Conservation (phyloP, 1,284 basidiomycete genomes). For the Ustilago sp. region DNA sequence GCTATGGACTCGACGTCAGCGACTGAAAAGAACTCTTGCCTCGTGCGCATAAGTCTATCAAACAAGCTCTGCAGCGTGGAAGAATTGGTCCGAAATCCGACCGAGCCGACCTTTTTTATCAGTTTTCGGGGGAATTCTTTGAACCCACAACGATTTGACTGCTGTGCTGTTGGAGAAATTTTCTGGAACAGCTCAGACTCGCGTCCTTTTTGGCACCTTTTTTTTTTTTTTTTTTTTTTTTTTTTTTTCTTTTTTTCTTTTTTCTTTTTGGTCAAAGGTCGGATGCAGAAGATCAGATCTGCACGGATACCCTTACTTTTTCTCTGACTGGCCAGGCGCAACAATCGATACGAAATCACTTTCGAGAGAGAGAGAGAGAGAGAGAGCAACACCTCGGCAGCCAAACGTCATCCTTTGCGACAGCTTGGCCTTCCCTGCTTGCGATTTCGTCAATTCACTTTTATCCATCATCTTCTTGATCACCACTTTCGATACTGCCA, state of each 20-base stretch:
- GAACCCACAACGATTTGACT: neutral
- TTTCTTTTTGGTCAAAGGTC: neutral
- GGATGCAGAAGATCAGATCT: conserved; percentile 8
- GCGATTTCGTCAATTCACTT: neutral
- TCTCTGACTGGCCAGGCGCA: conserved; percentile 3
- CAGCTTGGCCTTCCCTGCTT: neutral
- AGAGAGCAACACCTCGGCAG: conserved; percentile 3
- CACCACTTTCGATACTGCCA: neutral
- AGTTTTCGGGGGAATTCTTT: neutral
- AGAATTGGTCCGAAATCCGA: conserved; percentile 34
- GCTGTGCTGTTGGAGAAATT: neutral
- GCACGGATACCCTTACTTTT: conserved; percentile 21
- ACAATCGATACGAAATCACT: conserved; percentile 41
- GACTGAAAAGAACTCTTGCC: neutral
- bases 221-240: neutral
- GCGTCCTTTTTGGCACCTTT: neutral
- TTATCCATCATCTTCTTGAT: conserved; percentile 1
- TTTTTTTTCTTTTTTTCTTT: neutral
- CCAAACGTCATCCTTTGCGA: conserved; percentile 2
- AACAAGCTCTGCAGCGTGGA: neutral
- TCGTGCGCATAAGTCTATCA: neutral
- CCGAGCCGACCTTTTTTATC: conserved; percentile 15
- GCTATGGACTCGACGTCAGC: neutral
- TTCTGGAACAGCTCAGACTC: neutral
- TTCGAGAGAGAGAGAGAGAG: no score